A percentile compares a stretch with the other conserved stretches of the same genome.
phyloP scores from a whole-genome alignment of 73 alveolate genomes.

The Tetrahymena elliotti region DNA sequence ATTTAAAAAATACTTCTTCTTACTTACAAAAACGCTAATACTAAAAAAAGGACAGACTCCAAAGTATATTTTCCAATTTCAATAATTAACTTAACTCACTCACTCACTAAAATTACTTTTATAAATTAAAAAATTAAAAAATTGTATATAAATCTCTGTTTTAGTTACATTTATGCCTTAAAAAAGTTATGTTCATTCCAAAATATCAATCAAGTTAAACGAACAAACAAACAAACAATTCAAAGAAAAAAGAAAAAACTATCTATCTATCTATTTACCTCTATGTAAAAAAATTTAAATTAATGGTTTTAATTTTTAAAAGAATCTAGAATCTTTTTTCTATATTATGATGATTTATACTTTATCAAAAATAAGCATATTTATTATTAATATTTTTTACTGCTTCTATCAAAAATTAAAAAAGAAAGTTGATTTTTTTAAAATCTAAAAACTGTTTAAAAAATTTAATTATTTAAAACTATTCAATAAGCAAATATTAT shows the following conservation, averaged over 20 bases:
- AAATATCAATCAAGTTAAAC: too few relatives aligned
- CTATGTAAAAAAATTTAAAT: too few relatives aligned
- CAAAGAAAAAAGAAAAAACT: too few relatives aligned
- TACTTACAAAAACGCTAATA: too few relatives aligned
- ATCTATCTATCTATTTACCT: too few relatives aligned
- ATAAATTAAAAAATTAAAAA: too few relatives aligned
- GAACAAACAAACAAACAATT: too few relatives aligned
- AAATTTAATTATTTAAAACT: not conserved
- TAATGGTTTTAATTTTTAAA: not conserved
- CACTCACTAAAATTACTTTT: not conserved
- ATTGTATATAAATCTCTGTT: not conserved
- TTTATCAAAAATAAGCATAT: not conserved
- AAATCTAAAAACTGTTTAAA: not conserved
- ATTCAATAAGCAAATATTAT: not conserved
- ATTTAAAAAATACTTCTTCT: too few relatives aligned
- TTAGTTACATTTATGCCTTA: not conserved
- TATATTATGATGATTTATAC: not conserved
- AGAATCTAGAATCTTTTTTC: not conserved
- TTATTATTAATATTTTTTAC: not conserved
- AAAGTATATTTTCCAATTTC: not conserved
- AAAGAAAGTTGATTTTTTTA: not conserved
- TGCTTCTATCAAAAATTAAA: not conserved
- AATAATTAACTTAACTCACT: too few relatives aligned
- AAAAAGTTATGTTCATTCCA: too few relatives aligned
- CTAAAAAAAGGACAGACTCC: too few relatives aligned